Percentiles rank a stretch among this genome's conserved stretches.
These are phyloP conservation scores for Kwoniella dendrophila DNA, from an alignment of 768 basidiomycete genomes.

Conservation along the genomic window DNA sequence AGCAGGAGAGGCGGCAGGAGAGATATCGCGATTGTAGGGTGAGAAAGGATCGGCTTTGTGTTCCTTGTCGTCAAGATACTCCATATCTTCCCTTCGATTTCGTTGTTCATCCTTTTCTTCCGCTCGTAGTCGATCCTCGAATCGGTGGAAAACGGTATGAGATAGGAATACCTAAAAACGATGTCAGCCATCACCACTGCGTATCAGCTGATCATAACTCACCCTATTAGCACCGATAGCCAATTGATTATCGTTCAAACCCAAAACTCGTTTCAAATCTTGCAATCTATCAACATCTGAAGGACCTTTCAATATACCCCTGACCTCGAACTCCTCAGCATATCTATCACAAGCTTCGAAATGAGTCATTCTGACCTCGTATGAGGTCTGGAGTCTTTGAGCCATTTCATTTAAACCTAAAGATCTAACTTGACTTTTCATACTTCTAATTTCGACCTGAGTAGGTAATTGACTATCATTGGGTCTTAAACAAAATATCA, in stretches of 20 bases:
- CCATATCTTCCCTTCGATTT: slow-evolving; percentile 62
- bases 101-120: slow-evolving; percentile 84
- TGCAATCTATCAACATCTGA: slow-evolving; percentile 60
- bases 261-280: slow-evolving; percentile 54
- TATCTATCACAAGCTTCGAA: slow-evolving; percentile 87
- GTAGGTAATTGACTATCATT: slow-evolving; percentile 94
- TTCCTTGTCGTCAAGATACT: slow-evolving; percentile 61
- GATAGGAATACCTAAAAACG: slow-evolving; percentile 77
- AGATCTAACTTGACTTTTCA: slow-evolving; percentile 88
- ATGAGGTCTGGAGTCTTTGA: slow-evolving; percentile 66
- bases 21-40: slow-evolving; percentile 43
- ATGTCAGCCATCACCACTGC: neutral
- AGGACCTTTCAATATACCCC: slow-evolving; percentile 66
- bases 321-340: slow-evolving; percentile 64
- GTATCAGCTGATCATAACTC: slow-evolving; percentile 31
- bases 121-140: slow-evolving; percentile 83
- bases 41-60: slow-evolving; percentile 54
- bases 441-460: slow-evolving; percentile 85
- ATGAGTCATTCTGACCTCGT: slow-evolving; percentile 81
- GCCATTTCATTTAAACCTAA: slow-evolving; percentile 77
- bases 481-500: slow-evolving; percentile 87
- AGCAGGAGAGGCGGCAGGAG: slow-evolving; percentile 40
- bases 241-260: slow-evolving; percentile 70
- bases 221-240: slow-evolving; percentile 85
- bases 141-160: slow-evolving; percentile 77